Conservation (phyloP, 208 protist species). For the Trypanosoma cruzi region DNA sequence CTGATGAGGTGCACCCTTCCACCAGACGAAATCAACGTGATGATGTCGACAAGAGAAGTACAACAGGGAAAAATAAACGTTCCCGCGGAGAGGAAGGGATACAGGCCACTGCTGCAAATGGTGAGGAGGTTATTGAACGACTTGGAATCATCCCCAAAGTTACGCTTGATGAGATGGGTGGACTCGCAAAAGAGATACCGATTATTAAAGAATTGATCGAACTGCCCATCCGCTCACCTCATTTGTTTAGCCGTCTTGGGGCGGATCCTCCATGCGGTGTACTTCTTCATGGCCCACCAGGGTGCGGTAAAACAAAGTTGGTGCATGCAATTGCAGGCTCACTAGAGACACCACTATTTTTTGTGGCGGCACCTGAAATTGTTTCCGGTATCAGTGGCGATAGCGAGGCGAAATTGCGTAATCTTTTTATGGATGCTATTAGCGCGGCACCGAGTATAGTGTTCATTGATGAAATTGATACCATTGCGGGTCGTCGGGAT, state of each 20-base stretch:
- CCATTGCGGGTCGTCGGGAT: constrained; percentile 94
- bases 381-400: constrained; percentile 99
- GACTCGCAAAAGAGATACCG: constrained; percentile 88
- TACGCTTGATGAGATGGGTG: constrained; percentile 92
- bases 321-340: constrained; percentile 96
- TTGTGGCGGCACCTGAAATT: constrained; percentile 96
- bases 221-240: constrained; percentile 93
- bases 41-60: neutral
- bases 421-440: constrained; percentile 95
- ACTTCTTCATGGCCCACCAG: constrained; percentile 97
- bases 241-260: constrained; percentile 96
- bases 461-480: constrained; percentile 99
- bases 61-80: constrained; percentile 12
- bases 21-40: constrained; percentile 9
- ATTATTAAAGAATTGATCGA: constrained; percentile 97
- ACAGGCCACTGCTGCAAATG: constrained; percentile 27
- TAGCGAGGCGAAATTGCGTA: constrained; percentile 97
- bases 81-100: constrained; percentile 1
- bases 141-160: constrained; percentile 85
- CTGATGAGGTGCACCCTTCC: constrained; percentile 1
- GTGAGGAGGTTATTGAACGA: constrained; percentile 29
- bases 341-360: constrained; percentile 94
- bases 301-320: constrained; percentile 96
- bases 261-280: constrained; percentile 96
- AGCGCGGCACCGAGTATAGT: constrained; percentile 96